Conservation (phyloP, 345 rosid species). For the Eucalyptus pumila region DNA sequence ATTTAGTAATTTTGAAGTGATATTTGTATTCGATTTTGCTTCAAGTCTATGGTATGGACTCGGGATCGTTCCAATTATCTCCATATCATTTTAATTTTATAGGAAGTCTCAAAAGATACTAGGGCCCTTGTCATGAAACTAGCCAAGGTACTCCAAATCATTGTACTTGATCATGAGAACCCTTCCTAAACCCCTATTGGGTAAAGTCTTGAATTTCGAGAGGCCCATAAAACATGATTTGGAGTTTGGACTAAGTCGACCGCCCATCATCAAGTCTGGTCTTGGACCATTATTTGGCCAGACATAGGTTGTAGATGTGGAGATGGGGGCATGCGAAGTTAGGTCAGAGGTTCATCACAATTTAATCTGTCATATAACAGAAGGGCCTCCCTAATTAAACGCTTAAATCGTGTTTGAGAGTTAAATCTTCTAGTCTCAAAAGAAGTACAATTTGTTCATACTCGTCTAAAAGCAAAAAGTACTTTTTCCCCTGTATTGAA, state of each 20-base stretch:
- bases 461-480: not conserved
- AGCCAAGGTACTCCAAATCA: not conserved
- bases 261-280: not conserved
- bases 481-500: not conserved
- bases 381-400: not conserved
- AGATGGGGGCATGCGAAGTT: too few relatives aligned
- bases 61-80: not conserved
- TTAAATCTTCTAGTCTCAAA: not conserved
- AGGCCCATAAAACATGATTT: not conserved
- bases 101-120: not conserved
- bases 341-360: too few relatives aligned
- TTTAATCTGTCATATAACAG: too few relatives aligned
- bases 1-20: not conserved
- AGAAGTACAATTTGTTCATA: not conserved
- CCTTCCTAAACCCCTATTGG: not conserved
- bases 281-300: not conserved
- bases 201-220: not conserved
- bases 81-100: not conserved
- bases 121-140: not conserved
- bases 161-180: not conserved
- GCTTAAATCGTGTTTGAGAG: not conserved
- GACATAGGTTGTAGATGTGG: too few relatives aligned
- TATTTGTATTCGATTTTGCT: not conserved
- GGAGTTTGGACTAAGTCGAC: not conserved
- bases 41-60: not conserved